Percentiles rank a stretch among this genome's conserved stretches.
These are phyloP conservation scores for Phytomonas serpens DNA, from an alignment of 208 protist species.

Conservation along the genomic window DNA sequence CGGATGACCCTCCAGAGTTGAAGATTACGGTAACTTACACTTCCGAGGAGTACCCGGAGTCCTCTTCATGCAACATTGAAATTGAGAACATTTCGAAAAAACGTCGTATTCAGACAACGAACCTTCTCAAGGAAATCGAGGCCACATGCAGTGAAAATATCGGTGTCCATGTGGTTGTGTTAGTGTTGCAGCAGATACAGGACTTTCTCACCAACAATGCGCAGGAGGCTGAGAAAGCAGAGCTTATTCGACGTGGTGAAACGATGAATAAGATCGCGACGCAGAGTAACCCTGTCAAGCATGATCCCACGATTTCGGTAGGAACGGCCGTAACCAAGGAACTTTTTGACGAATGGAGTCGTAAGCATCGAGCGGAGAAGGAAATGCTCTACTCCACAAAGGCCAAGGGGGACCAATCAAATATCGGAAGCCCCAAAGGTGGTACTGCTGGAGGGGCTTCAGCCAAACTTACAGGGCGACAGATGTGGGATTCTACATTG, in stretches of 20 bases:
- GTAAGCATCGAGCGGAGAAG: conserved; percentile 52
- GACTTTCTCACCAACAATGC: conserved; percentile 50
- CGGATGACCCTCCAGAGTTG: conserved; percentile 69
- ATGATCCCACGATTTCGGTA: conserved; percentile 70
- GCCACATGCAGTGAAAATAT: conserved; percentile 61
- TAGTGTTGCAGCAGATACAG: conserved; percentile 67
- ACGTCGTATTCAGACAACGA: conserved; percentile 46
- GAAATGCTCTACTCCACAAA: conserved; percentile 1
- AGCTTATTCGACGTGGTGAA: conserved; percentile 59
- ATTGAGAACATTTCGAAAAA: conserved; percentile 67
- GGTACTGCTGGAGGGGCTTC: not conserved
- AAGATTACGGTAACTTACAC: conserved; percentile 67
- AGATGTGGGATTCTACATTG: conserved; percentile 81
- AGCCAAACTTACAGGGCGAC: conserved; percentile 75
- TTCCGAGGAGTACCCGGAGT: conserved; percentile 62
- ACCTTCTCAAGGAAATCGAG: conserved; percentile 50
- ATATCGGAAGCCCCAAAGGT: not conserved
- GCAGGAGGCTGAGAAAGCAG: conserved; percentile 61
- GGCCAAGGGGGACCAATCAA: not conserved
- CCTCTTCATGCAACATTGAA: conserved; percentile 31
- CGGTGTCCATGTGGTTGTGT: conserved; percentile 61
- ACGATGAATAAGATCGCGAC: conserved; percentile 33
- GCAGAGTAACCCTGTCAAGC: conserved; percentile 9
- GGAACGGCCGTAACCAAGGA: conserved; percentile 77
- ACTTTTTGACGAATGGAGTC: conserved; percentile 76